These are phyloP conservation scores for Hydnomerulius pinastri DNA, from an alignment of 768 basidiomycete genomes.

Conservation along the genomic window DNA sequence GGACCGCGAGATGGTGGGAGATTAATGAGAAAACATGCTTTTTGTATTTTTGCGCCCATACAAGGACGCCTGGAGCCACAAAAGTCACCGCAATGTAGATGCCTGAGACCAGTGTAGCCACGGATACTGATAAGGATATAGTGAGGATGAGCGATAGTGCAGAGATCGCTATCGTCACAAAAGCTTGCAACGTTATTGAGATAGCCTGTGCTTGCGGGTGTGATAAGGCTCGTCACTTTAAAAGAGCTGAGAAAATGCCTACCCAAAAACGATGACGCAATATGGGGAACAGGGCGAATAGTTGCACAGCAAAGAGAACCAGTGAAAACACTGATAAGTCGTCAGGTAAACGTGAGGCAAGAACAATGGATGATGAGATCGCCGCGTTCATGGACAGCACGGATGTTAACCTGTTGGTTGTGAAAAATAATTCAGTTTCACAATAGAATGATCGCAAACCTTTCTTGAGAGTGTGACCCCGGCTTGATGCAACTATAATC, in stretches of 20 bases:
- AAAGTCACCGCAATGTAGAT: constrained; percentile 63
- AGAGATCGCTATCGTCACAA: constrained; percentile 55
- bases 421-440: constrained; percentile 22
- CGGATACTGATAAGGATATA: constrained; percentile 52
- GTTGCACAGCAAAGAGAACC: constrained; percentile 78
- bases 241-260: constrained; percentile 19
- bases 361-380: constrained; percentile 88
- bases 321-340: constrained; percentile 89
- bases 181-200: constrained; percentile 45
- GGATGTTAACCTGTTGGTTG: constrained; percentile 64
- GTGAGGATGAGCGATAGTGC: constrained; percentile 54
- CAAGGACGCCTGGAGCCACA: constrained; percentile 68
- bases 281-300: constrained; percentile 84
- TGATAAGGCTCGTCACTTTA: constrained; percentile 11
- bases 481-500: constrained; percentile 67
- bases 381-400: constrained; percentile 90
- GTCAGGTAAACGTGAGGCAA: constrained; percentile 85
- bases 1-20: constrained; percentile 11
- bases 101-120: constrained; percentile 53
- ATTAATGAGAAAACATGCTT: constrained; percentile 53
- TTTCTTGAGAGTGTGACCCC: constrained; percentile 53
- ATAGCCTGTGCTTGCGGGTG: constrained; percentile 42
- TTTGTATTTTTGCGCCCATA: constrained; percentile 89
- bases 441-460: constrained; percentile 43
- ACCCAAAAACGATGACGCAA: constrained; percentile 76